These are phyloP conservation scores for Metschnikowia similis DNA, from an alignment of 805 yeast genomes.

Conservation along the genomic window DNA sequence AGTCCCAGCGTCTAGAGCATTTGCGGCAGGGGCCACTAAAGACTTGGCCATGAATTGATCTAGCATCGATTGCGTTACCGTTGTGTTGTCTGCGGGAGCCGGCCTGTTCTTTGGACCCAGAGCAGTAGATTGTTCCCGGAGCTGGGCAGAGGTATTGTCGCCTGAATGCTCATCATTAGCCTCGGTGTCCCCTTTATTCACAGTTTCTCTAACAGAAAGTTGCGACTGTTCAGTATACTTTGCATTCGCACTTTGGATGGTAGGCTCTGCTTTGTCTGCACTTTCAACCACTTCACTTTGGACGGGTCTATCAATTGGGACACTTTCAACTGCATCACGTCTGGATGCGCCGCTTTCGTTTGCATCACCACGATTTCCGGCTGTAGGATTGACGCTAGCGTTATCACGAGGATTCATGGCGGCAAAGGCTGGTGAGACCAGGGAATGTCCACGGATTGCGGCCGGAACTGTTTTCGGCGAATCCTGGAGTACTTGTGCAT, in stretches of 20 bases:
- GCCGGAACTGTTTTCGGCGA: too few relatives aligned
- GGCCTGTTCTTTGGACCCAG: background rate
- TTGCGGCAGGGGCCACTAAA: background rate
- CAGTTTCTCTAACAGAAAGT: background rate
- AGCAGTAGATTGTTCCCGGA: background rate
- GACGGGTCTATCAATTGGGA: too few relatives aligned
- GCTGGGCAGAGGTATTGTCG: background rate
- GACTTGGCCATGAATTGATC: slow-evolving; percentile 12
- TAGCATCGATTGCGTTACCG: slow-evolving; percentile 5
- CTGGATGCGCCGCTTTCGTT: too few relatives aligned
- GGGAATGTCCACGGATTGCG: too few relatives aligned
- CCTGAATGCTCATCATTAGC: background rate
- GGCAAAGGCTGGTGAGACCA: too few relatives aligned
- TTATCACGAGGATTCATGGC: too few relatives aligned
- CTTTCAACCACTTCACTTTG: too few relatives aligned
- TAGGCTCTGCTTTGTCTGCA: background rate
- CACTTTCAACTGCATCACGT: too few relatives aligned
- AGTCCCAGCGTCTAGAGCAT: background rate
- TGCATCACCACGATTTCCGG: too few relatives aligned
- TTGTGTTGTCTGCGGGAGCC: background rate
- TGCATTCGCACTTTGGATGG: background rate
- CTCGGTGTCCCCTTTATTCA: background rate
- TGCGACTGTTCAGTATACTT: background rate
- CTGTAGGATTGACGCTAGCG: too few relatives aligned
- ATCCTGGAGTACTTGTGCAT: too few relatives aligned